Evolutionary conservation across 2,329 filamentous ascomycete genomes (phyloP), one percentile per base, ranked within the genome.

Genomic region (Neonectria hederae): DNA sequence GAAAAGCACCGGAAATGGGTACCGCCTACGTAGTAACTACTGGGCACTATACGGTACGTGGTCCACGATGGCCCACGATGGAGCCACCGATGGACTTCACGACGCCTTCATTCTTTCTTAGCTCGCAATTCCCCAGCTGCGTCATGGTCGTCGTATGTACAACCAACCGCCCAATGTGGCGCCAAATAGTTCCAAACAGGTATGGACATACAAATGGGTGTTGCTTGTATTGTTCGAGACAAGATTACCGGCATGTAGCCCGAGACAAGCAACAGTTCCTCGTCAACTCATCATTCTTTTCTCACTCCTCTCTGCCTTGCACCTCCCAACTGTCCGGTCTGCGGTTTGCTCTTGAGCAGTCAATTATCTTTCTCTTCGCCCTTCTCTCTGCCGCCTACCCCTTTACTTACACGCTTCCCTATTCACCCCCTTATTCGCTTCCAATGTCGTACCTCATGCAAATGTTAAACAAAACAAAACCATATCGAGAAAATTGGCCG

Each of bases 401-500:
- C 53, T 45, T 45, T 32, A 58, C 40, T 28, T 38, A 8, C 35
- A 17, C 17, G 35, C 35, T 8, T 17, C 30, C 22, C 26, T 38
- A 13, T 35, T 54, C 45, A 30, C 45, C 63, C 60, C 63, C 49
- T 67, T 62, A 69, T 63, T 62, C 64, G 57, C 53, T 67, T 38
- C 56, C 40, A 40, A 54, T 63, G 52, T 63, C 63, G 68, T 69
- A 40, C 61, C 63, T 69, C 68, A 61, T 65, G 63, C 54, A 58
- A 67, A 69, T 56, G 58, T 63, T 57, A 63, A 70, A 65, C 19
- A 32, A 57, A 57, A 60, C 22, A 51, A 59, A 69, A 62, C 59
- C 52, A 59, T 65, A 26, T 54, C 30, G 59, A 69, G 62, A 69
- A 67, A 63, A 62, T 63, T 73, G 62, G 54, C 61, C 69, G 67